Evolutionary conservation across 2,329 filamentous ascomycete genomes (phyloP).

Genomic region (Fusarium miscanthi): DNA sequence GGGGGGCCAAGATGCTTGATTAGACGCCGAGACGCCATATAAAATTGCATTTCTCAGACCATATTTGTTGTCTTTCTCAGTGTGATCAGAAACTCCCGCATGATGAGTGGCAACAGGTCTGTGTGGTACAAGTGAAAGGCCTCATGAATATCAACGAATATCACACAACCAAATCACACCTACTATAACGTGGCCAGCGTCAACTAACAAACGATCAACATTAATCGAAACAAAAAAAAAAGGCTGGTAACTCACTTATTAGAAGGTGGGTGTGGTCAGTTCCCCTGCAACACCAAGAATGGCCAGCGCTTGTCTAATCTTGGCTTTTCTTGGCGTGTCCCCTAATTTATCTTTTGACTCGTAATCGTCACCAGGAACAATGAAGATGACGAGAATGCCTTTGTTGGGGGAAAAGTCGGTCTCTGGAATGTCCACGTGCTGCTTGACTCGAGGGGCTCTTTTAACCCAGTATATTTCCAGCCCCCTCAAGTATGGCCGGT

Average conservation of each 20-base stretch:
- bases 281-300: slow-evolving; percentile 13
- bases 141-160: not conserved
- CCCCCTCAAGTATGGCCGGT: not conserved
- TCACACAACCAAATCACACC: not conserved
- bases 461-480: not conserved
- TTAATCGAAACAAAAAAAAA: slow-evolving; percentile 5
- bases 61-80: not conserved
- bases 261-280: not conserved
- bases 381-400: slow-evolving; percentile 10
- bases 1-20: slow-evolving; percentile 33
- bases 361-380: not conserved
- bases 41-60: slow-evolving; percentile 5
- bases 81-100: not conserved
- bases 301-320: slow-evolving; percentile 30
- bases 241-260: slow-evolving; percentile 9
- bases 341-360: slow-evolving; percentile 1
- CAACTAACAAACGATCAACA: not conserved
- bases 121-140: not conserved
- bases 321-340: slow-evolving; percentile 38
- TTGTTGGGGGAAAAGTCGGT: not conserved
- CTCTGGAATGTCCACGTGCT: slow-evolving; percentile 28
- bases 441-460: not conserved
- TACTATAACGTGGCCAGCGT: slow-evolving; percentile 13
- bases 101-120: not conserved
- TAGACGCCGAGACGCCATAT: slow-evolving; percentile 19